Conservation (phyloP, 306 rosid species). For the Gleditsia sinensis region DNA sequence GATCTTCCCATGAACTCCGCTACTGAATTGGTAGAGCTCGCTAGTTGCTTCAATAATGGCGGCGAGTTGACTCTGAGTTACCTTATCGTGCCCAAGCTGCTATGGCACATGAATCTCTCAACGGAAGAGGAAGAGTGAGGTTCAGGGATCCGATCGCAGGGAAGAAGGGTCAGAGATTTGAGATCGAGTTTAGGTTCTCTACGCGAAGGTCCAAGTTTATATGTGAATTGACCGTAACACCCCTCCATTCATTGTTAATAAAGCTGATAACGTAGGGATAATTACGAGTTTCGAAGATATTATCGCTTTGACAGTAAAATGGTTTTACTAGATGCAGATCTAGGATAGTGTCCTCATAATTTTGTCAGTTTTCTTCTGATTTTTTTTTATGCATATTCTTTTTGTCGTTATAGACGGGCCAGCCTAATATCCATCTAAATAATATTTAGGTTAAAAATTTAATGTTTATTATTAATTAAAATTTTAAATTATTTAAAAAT, state of each 20-base stretch:
- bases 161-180: constrained; percentile 17
- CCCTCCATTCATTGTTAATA: not conserved
- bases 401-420: no score
- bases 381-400: not conserved
- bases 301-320: no score
- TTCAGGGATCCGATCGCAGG: constrained; percentile 35
- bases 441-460: no score
- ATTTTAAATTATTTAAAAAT: no score
- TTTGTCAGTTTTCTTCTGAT: not conserved
- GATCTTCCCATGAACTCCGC: constrained; percentile 36
- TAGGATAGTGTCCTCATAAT: not conserved
- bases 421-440: no score
- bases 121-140: constrained; percentile 1
- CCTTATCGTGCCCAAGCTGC: not conserved
- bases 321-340: constrained; percentile 1
- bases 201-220: not conserved
- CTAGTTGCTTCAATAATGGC: constrained; percentile 24
- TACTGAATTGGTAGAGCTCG: constrained; percentile 2
- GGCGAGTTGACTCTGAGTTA: constrained; percentile 50
- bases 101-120: not conserved
- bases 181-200: constrained; percentile 31
- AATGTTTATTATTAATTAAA: no score
- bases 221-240: constrained; percentile 13
- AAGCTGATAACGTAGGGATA: constrained; percentile 3
- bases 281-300: not conserved